Conservation (phyloP, 306 rosid species). For the Alnus glutinosa region DNA sequence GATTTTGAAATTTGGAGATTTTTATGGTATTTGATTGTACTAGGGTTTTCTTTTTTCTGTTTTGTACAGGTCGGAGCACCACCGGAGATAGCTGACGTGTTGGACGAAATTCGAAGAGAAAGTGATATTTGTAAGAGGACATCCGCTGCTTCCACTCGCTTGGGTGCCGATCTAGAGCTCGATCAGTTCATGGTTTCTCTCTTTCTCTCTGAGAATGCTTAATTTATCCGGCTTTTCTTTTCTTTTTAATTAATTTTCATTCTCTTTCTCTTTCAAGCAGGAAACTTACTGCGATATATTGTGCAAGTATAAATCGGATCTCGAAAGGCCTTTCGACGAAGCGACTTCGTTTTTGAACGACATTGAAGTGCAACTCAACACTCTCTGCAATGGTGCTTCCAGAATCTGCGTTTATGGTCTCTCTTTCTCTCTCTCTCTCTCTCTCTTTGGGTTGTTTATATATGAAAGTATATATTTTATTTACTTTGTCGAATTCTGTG, state of each 20-base stretch:
- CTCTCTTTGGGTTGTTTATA: not conserved
- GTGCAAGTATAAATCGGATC: conserved; percentile 64
- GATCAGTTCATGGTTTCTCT: conserved; percentile 71
- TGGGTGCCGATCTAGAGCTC: conserved; percentile 72
- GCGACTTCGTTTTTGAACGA: conserved; percentile 61
- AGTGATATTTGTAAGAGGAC: conserved; percentile 26
- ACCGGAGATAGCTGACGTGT: conserved; percentile 46
- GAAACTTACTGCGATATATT: conserved; percentile 54
- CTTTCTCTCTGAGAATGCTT: not conserved
- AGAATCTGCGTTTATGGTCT: conserved; percentile 44
- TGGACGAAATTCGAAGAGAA: conserved; percentile 51
- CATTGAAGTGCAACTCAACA: conserved; percentile 67
- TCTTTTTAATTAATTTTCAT: not conserved
- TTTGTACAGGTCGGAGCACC: conserved; percentile 69
- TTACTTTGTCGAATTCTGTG: conserved; percentile 3
- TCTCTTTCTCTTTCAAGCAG: conserved; percentile 28
- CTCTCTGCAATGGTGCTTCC: conserved; percentile 35
- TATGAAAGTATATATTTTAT: not conserved
- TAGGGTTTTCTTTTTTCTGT: not conserved
- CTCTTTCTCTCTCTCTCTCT: conserved; percentile 29
- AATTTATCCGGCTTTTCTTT: not conserved
- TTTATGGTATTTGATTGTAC: not conserved
- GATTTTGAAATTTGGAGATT: not conserved
- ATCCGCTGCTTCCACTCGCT: conserved; percentile 25
- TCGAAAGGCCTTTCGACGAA: conserved; percentile 57